Conservation (phyloP, 2,329 filamentous ascomycete genomes). For the Escovopsis sp. region DNA sequence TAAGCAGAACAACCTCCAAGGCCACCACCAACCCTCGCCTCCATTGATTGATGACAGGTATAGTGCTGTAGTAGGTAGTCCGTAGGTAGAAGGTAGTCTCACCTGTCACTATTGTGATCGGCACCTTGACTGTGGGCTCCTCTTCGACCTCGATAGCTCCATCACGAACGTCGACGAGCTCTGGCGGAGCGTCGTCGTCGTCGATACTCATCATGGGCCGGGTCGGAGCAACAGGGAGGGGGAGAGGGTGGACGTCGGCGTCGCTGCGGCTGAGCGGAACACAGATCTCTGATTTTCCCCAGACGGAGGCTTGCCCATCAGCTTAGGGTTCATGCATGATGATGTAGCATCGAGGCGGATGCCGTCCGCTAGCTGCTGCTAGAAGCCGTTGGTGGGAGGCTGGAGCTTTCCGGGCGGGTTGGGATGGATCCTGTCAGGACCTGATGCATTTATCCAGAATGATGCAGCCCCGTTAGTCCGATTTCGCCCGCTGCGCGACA, state of each 20-base stretch:
- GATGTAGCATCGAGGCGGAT: neutral
- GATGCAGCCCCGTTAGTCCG: conserved; percentile 8
- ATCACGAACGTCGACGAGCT: conserved; percentile 37
- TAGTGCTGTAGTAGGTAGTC: too few relatives aligned
- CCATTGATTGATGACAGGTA: too few relatives aligned
- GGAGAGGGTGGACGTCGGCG: too few relatives aligned
- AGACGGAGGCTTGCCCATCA: neutral
- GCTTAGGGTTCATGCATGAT: conserved; percentile 3
- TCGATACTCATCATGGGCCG: conserved; percentile 41
- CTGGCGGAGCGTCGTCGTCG: conserved; percentile 48
- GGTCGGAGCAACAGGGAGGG: neutral
- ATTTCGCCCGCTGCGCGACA: conserved; percentile 1
- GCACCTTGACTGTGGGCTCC: conserved; percentile 50
- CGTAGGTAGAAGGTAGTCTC: conserved; percentile 8
- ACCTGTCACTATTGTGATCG: conserved; percentile 76
- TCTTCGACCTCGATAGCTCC: conserved; percentile 24
- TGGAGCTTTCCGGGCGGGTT: too few relatives aligned
- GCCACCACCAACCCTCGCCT: too few relatives aligned
- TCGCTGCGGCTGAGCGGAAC: too few relatives aligned
- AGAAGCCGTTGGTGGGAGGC: too few relatives aligned
- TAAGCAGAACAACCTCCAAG: too few relatives aligned
- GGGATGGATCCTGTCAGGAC: too few relatives aligned
- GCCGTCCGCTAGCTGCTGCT: too few relatives aligned
- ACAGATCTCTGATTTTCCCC: too few relatives aligned
- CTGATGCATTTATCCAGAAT: neutral